Conservation (phyloP, 805 yeast genomes). For the Tetrapisispora pingtungensis region DNA sequence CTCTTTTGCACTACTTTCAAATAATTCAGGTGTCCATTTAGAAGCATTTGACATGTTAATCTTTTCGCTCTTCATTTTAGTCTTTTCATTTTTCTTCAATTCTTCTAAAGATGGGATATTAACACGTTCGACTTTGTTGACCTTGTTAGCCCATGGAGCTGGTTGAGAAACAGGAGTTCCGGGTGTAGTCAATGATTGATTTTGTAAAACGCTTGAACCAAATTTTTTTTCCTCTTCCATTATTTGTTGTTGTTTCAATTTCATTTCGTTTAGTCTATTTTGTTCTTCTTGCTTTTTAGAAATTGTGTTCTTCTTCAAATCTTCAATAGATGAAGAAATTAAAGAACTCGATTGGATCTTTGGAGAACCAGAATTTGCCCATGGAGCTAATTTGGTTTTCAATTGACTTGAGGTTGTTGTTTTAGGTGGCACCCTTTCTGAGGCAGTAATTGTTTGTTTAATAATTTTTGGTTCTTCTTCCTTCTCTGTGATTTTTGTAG, state of each 20-base stretch:
- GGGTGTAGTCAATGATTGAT: constrained; percentile 13
- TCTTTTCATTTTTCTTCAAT: constrained; percentile 12
- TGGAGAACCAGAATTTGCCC: constrained; percentile 18
- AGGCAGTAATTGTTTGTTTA: background rate
- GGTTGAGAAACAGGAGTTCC: constrained; percentile 5
- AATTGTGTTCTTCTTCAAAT: constrained; percentile 11
- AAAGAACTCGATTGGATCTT: constrained; percentile 9
- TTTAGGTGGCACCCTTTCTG: constrained; percentile 8
- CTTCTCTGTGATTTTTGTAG: background rate
- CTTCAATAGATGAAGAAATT: constrained; percentile 10
- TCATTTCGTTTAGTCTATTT: constrained; percentile 2
- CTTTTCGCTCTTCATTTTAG: constrained; percentile 6
- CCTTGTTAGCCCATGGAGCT: constrained; percentile 26
- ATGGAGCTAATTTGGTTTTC: constrained; percentile 17
- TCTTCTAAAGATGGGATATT: constrained; percentile 13
- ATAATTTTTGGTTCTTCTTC: background rate
- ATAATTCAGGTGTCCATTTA: constrained; percentile 14
- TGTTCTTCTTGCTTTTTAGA: constrained; percentile 6
- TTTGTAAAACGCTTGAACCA: constrained; percentile 11
- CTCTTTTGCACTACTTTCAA: constrained; percentile 15
- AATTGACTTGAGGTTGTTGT: constrained; percentile 9
- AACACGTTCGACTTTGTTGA: constrained; percentile 10
- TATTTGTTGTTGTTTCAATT: constrained; percentile 5
- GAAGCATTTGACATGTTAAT: constrained; percentile 12
- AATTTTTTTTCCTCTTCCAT: constrained; percentile 2